Conservation (phyloP, 306 rosid species). For the Fragaria iinumae region DNA sequence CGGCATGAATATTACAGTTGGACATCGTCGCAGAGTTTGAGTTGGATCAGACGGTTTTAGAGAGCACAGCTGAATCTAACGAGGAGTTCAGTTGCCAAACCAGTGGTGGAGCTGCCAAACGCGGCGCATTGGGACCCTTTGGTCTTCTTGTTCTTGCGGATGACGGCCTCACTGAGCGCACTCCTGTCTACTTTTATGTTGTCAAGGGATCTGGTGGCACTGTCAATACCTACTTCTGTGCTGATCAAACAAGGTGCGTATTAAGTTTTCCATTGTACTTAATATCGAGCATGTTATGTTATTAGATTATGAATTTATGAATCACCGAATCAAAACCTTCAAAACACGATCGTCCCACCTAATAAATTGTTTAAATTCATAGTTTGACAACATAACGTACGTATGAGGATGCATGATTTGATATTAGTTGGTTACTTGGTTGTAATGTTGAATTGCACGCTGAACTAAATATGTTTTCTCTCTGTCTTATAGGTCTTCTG, state of each 20-base stretch:
- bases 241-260: slow-evolving; percentile 71
- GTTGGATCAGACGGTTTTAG: slow-evolving; percentile 57
- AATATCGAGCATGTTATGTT: background rate
- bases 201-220: slow-evolving; percentile 55
- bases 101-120: slow-evolving; percentile 56
- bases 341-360: background rate
- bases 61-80: slow-evolving; percentile 33
- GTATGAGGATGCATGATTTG: background rate
- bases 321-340: background rate
- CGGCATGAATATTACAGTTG: slow-evolving; percentile 43
- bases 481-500: slow-evolving; percentile 52
- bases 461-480: background rate
- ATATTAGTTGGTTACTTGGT: background rate
- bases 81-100: slow-evolving; percentile 49
- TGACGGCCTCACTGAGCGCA: slow-evolving; percentile 55
- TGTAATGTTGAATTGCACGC: background rate
- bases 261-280: background rate
- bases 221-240: slow-evolving; percentile 60
- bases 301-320: background rate
- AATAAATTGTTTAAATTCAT: background rate
- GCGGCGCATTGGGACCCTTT: slow-evolving; percentile 88
- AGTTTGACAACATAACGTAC: background rate
- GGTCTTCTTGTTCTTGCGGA: slow-evolving; percentile 85
- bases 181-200: slow-evolving; percentile 77
- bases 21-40: slow-evolving; percentile 85